These are phyloP conservation scores for Hortaea werneckii DNA, from an alignment of 2,329 filamentous ascomycete genomes.

Conservation along the genomic window DNA sequence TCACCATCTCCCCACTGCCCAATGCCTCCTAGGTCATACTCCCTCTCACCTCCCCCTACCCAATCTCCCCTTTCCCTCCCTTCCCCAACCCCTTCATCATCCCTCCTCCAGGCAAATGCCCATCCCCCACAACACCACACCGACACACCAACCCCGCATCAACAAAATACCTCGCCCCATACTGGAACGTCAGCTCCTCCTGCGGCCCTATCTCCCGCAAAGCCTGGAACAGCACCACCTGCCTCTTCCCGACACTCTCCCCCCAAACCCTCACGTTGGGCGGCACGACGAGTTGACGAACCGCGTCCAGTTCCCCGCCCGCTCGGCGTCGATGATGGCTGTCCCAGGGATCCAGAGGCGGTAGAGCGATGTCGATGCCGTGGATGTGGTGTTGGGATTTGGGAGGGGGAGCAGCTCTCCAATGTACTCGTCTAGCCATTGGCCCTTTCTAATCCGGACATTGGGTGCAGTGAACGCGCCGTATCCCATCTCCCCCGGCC, in stretches of 20 bases:
- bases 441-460: conserved; percentile 3
- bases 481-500: conserved; percentile 2
- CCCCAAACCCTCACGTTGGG: conserved; percentile 1
- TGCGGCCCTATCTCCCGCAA: conserved; percentile 1
- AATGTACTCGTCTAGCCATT: conserved; percentile 6
- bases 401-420: conserved; percentile 2
- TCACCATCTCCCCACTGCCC: too few relatives aligned
- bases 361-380: neutral
- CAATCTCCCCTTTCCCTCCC: neutral
- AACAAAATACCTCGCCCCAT: conserved; percentile 4
- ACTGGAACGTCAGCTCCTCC: conserved; percentile 4
- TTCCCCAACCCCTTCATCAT: neutral
- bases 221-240: conserved; percentile 4
- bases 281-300: conserved; percentile 7
- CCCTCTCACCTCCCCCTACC: neutral
- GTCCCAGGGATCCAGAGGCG: neutral
- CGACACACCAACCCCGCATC: conserved; percentile 2
- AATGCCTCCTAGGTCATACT: neutral
- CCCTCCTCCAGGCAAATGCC: conserved; percentile 2
- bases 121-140: conserved; percentile 1
- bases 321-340: conserved; percentile 3
- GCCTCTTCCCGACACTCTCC: conserved; percentile 1
- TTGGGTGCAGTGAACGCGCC: conserved; percentile 3
- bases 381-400: neutral
- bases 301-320: conserved; percentile 6